Evolutionary conservation across 2,329 filamentous ascomycete species (phyloP), one percentile per base, ranked within the genome.

Genomic region (Triangularia setosa): DNA sequence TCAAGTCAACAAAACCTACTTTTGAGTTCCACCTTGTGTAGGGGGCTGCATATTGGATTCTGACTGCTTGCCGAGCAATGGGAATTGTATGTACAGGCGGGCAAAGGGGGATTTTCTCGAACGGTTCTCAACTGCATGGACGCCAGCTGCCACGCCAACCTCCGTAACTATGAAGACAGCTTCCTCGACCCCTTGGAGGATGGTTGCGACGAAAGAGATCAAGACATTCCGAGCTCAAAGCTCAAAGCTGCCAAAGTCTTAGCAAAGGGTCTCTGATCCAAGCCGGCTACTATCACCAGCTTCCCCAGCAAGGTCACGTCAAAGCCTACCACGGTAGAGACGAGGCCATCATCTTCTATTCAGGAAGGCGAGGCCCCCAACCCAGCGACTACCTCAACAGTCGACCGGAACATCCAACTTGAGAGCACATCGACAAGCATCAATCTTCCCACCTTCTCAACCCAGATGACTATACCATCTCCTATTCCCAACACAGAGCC

Each of bases 91-190:
- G 60, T 81, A 79, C 72, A 70, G 71, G 62, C 71, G 72, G 21
- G 74, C 75, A 5, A 64, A 64, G 24, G 72, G 69, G 1, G 71
- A 70, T 33, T 75, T 80, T 61, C 73, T 80, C 5, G 72, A 75
- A 16, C 75, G 44, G 73, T 77, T 28, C 71, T 77, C 16, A 71
- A 71, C n/a, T 80, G 79, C 70, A 76, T 77, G 70, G 77, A 74
- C 69, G 71, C 72, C 63, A 73, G 73, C 65, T 81, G 79, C 71
- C 64, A 72, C 14, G 62, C 72, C 23, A 68, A 72, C 53, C 68
- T 79, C 4, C 65, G 58, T 55, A 40, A 63, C 28, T 74, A 73
- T 57, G 73, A 74, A 25, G 67, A 68, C 25, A 68, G 73, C 28
- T 72, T 80, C 58, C 65, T 79, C 35, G 67, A 64, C 21, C 73